A percentile compares a stretch with the other conserved stretches of the same genome.
These are phyloP conservation scores for Pleurotus salmoneostramineus DNA, from an alignment of 768 basidiomycete genomes.

Conservation along the genomic window DNA sequence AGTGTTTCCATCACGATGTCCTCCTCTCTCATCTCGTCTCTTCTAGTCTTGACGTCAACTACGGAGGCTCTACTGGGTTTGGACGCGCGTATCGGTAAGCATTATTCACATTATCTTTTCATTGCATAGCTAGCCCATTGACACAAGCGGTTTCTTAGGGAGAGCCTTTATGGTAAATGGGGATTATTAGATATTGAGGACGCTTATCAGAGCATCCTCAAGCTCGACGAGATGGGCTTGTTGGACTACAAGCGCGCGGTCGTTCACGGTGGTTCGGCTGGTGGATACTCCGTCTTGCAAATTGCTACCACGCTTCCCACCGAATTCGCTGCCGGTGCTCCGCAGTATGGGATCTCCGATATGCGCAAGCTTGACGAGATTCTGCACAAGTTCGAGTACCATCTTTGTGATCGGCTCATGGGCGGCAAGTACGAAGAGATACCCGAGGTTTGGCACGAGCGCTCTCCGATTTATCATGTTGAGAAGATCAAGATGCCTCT, in stretches of 20 bases:
- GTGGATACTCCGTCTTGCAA: slow-evolving; percentile 51
- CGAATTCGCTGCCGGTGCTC: slow-evolving; percentile 43
- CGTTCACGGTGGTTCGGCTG: slow-evolving; percentile 53
- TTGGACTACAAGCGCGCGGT: slow-evolving; percentile 47
- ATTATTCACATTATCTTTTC: too few species aligned
- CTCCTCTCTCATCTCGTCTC: slow-evolving; percentile 36
- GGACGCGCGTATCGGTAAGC: too few species aligned
- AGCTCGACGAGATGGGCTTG: slow-evolving; percentile 29
- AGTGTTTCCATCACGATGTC: too few species aligned
- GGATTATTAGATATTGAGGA: slow-evolving; percentile 51
- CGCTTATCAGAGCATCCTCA: slow-evolving; percentile 33
- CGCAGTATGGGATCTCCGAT: slow-evolving; percentile 50
- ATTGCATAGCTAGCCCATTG: too few species aligned
- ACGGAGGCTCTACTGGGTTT: too few species aligned
- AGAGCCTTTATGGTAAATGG: slow-evolving; percentile 50
- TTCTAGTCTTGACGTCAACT: background rate
- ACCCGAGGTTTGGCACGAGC: slow-evolving; percentile 42
- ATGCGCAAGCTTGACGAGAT: slow-evolving; percentile 40
- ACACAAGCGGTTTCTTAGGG: slow-evolving; percentile 35
- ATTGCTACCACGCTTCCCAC: slow-evolving; percentile 25
- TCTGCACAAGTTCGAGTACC: slow-evolving; percentile 53
- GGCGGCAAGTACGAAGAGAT: slow-evolving; percentile 46
- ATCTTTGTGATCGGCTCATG: slow-evolving; percentile 41
- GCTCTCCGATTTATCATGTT: slow-evolving; percentile 50
- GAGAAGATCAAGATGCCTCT: slow-evolving; percentile 47